Base-by-base conservation (phyloP, 2,329 filamentous ascomycete species). In the Trichoderma sp. region DNA sequence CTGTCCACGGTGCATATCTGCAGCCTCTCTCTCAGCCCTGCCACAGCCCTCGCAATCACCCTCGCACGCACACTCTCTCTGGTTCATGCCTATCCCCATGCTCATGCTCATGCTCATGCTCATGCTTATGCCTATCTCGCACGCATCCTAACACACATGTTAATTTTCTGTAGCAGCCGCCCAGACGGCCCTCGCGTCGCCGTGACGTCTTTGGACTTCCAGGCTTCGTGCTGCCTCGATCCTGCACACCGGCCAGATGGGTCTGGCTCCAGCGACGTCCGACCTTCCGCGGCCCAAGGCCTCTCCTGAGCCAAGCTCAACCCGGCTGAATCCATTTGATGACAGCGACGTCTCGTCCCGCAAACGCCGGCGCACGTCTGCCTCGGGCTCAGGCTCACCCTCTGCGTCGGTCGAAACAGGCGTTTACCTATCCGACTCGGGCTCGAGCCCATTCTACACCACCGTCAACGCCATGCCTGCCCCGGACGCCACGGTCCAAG, bases 311-410 rank as follows among this genome's bases (percentile, higher is more conserved):
- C 84, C 86, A 77, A 84, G 83, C 77, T 86, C 87, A 74, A 87
- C 84, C 72, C 84, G 88, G 70, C 86, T 86, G 63, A 89, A 90
- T 71, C 88, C 88, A 48, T 90, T 89, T 76, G 83, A 88, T 79
- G 86, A 89, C 78, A 80, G 78, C 75, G 84, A 87, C 71, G 74
- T 78, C 56, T 81, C 83, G 50, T 82, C 87, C 67, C 82, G 87
- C 71, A 90, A 90, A 77, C 86, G 88, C 63, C 87, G 86, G 70
- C 84, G 87, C 72, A 88, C 87, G 34, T 89, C 87, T 15, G 78
- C 83, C 61, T 84, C 84, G 67, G 82, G 80, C 61, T 84, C 84
- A 65, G 82, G 80, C 67, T 89, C 87, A 29, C 82, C 84, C 68
- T 85, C 84, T 73, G 79, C 79, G 68, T 88, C 87, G 22, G 78